Conservation (phyloP, 805 yeast species). For the Komagataella populi region DNA sequence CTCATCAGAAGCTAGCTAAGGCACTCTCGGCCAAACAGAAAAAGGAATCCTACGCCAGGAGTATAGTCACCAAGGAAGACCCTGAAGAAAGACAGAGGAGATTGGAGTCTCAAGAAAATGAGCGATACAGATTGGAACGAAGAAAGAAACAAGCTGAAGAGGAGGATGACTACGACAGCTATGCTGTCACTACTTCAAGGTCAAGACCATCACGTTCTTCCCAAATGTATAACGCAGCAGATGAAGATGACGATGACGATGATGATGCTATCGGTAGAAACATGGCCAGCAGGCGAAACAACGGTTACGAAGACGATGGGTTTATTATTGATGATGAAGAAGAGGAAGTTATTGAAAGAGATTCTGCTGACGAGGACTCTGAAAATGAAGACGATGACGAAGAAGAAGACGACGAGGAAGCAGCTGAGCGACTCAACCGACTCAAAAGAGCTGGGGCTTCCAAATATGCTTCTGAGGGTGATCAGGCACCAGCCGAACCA, state of each 20-base stretch:
- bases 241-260: slow-evolving; percentile 27
- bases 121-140: slow-evolving; percentile 41
- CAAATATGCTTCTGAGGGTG: slow-evolving; percentile 20
- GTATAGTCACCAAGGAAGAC: slow-evolving; percentile 42
- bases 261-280: slow-evolving; percentile 20
- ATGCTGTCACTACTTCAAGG: background rate
- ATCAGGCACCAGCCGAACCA: slow-evolving; percentile 9
- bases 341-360: slow-evolving; percentile 14
- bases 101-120: slow-evolving; percentile 51
- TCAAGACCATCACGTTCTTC: background rate
- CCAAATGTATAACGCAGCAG: slow-evolving; percentile 25
- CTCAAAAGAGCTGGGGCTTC: slow-evolving; percentile 35
- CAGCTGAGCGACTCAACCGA: slow-evolving; percentile 22
- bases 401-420: slow-evolving; percentile 31
- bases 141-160: slow-evolving; percentile 1
- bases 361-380: slow-evolving; percentile 24
- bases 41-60: slow-evolving; percentile 20
- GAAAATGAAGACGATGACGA: slow-evolving; percentile 32
- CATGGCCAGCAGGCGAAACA: slow-evolving; percentile 10
- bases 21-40: slow-evolving; percentile 43
- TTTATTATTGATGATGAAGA: slow-evolving; percentile 23
- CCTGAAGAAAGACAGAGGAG: slow-evolving; percentile 57
- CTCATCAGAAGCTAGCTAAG: slow-evolving; percentile 68
- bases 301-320: slow-evolving; percentile 18
- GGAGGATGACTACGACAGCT: background rate